Evolutionary conservation across 2,329 filamentous ascomycete genomes (phyloP).

Genomic region (Onygenales sp.): DNA sequence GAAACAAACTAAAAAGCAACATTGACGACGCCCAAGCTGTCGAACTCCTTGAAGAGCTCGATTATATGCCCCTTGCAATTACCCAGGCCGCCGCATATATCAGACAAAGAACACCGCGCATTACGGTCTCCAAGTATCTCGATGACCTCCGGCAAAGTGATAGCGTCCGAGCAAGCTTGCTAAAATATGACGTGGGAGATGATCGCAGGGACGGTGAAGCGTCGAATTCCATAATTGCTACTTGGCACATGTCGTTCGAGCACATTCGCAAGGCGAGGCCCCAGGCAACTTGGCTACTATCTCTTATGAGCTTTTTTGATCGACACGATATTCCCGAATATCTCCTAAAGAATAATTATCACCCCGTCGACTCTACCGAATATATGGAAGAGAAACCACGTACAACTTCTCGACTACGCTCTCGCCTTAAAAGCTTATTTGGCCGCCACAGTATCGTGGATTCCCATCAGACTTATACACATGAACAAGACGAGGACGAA

Average conservation of each 20-base stretch:
- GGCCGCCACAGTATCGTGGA: too few relatives aligned
- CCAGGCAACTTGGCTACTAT: slow-evolving; percentile 17
- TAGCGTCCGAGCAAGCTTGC: slow-evolving; percentile 15
- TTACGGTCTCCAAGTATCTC: slow-evolving; percentile 13
- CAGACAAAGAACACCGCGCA: slow-evolving; percentile 7
- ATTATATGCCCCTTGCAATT: slow-evolving; percentile 22
- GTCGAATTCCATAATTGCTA: slow-evolving; percentile 23
- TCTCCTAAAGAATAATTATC: slow-evolving; percentile 9
- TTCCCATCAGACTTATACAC: too few relatives aligned
- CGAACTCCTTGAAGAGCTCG: slow-evolving; percentile 21
- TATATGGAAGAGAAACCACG: neutral
- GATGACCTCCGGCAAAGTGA: slow-evolving; percentile 14
- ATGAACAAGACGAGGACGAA: too few relatives aligned
- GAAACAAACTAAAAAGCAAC: slow-evolving; percentile 10
- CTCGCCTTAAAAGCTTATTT: neutral
- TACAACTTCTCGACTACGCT: neutral
- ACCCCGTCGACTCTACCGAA: slow-evolving; percentile 9
- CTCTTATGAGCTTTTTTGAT: slow-evolving; percentile 22
- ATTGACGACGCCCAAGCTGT: slow-evolving; percentile 11
- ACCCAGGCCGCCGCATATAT: slow-evolving; percentile 21
- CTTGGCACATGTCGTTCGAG: slow-evolving; percentile 25
- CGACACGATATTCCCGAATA: slow-evolving; percentile 18
- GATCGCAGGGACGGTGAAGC: slow-evolving; percentile 15
- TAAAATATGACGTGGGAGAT: slow-evolving; percentile 12
- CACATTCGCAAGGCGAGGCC: slow-evolving; percentile 15